Evolutionary conservation across 1,284 basidiomycete genomes (phyloP).

Genomic region (Malassezia arunalokei): DNA sequence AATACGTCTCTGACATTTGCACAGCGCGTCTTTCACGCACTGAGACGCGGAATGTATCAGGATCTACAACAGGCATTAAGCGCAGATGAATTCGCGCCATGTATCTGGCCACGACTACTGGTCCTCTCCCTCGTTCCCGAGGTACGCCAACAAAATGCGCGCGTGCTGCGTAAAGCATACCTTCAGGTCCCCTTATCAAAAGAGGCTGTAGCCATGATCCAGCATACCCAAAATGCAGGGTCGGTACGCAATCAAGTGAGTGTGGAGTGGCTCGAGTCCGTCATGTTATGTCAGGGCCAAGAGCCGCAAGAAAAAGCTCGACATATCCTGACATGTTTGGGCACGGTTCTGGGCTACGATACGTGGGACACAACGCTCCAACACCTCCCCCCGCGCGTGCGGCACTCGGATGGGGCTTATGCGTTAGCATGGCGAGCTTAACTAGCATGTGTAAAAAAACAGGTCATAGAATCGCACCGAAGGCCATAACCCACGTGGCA

Average conservation of each 20-base stretch:
- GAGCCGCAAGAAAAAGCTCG: not conserved
- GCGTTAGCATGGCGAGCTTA: not conserved
- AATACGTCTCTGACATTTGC: not conserved
- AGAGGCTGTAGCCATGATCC: not conserved
- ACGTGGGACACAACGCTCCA: not conserved
- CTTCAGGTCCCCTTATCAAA: conserved; percentile 5
- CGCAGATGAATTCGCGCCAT: not conserved
- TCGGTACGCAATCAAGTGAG: not conserved
- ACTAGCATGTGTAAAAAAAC: not conserved
- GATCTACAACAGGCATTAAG: not conserved
- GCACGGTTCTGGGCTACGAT: not conserved
- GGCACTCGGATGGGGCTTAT: not conserved
- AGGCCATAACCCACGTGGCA: conserved; percentile 5
- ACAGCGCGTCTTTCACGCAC: not conserved
- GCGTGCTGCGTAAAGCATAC: not conserved
- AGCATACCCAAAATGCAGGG: not conserved
- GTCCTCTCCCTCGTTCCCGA: not conserved
- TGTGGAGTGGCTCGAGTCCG: conserved; percentile 4
- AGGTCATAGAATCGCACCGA: conserved; percentile 12
- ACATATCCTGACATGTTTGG: not conserved
- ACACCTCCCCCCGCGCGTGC: not conserved
- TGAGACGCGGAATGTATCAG: not conserved
- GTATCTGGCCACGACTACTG: not conserved
- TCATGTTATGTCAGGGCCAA: not conserved
- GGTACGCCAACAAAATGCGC: not conserved